These are phyloP conservation scores for Fusarium praegraminearum DNA, from an alignment of 2,329 filamentous ascomycete species.

Conservation along the genomic window DNA sequence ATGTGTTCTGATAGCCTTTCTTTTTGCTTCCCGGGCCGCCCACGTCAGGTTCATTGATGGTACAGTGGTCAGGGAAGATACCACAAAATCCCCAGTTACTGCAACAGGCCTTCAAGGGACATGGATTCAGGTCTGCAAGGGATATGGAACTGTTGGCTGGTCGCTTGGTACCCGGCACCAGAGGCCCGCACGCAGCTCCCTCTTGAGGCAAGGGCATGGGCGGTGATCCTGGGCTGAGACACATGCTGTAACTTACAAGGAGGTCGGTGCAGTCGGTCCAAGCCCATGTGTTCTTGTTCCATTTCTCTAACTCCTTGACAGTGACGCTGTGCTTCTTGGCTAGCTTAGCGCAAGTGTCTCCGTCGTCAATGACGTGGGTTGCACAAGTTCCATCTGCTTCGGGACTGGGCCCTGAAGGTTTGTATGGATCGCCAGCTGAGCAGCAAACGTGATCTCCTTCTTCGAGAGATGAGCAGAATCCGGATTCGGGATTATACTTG, in stretches of 20 bases:
- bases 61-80: constrained; percentile 5
- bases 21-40: constrained; percentile 4
- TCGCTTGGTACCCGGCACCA: constrained; percentile 10
- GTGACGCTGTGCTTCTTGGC: background rate
- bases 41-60: background rate
- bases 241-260: constrained; percentile 19
- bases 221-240: background rate
- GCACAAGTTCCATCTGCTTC: background rate
- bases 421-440: background rate
- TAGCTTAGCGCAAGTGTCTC: background rate
- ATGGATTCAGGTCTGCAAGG: constrained; percentile 11
- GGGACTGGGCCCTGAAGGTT: background rate
- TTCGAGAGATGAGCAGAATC: background rate
- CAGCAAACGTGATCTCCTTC: background rate
- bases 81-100: constrained; percentile 22
- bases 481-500: background rate
- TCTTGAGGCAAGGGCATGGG: constrained; percentile 10
- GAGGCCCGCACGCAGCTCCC: constrained; percentile 6
- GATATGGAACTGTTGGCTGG: background rate
- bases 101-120: constrained; percentile 14
- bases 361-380: background rate
- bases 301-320: background rate
- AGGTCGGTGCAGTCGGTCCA: constrained; percentile 39
- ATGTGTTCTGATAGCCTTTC: constrained; percentile 9
- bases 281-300: constrained; percentile 49